Percentiles rank a stretch among this genome's conserved stretches.
Conservation (phyloP, 257 asterid species). For the Marsdenia floribunda region DNA sequence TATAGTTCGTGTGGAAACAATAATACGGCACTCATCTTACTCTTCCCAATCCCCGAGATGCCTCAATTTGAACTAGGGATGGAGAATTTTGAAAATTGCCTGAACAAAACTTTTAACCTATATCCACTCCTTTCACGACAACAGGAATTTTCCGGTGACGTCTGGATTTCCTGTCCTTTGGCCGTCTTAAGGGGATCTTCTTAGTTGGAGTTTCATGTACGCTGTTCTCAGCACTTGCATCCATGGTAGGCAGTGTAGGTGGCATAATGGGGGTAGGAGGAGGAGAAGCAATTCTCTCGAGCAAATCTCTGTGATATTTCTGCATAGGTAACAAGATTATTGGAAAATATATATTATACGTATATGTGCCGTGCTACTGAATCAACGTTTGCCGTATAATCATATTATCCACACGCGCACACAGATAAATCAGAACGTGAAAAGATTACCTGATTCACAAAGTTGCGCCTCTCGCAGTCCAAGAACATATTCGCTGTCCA, state of each 20-base stretch:
- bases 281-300: constrained; percentile 50
- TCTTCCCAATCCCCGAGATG: constrained; percentile 8
- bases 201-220: constrained; percentile 12
- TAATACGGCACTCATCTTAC: constrained; percentile 16
- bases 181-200: constrained; percentile 43
- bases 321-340: constrained; percentile 18
- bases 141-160: constrained; percentile 14
- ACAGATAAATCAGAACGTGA: neutral
- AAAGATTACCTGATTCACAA: constrained; percentile 74
- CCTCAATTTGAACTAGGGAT: constrained; percentile 6
- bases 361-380: too few species aligned
- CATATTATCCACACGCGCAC: neutral
- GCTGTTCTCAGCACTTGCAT: constrained; percentile 14
- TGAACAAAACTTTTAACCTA: constrained; percentile 22
- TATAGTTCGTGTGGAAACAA: neutral
- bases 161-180: constrained; percentile 14
- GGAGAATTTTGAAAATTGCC: constrained; percentile 13
- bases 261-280: constrained; percentile 4
- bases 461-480: constrained; percentile 92
- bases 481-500: constrained; percentile 78
- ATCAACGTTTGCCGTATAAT: neutral
- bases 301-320: constrained; percentile 86
- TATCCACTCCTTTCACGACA: constrained; percentile 30
- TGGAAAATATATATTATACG: neutral
- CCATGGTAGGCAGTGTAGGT: neutral